phyloP scores from a whole-genome alignment of 768 basidiomycete genomes.

The Mycena galericulata region DNA sequence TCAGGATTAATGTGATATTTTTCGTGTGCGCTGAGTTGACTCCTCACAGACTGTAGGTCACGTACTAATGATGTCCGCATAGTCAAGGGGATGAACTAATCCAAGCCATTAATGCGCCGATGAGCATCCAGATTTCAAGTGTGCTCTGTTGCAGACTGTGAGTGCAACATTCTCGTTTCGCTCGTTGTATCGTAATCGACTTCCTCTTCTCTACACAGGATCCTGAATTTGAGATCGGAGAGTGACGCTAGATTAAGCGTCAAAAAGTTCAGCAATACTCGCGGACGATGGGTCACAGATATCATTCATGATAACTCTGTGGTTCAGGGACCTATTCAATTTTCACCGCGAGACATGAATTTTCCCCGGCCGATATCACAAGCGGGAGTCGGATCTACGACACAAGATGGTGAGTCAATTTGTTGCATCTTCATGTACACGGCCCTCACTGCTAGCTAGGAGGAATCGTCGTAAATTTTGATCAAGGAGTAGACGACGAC shows the following conservation, averaged over 20 bases:
- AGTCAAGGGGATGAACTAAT: conserved; percentile 30
- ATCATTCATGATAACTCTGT: conserved; percentile 11
- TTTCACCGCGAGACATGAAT: background rate
- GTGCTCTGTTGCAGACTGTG: conserved; percentile 34
- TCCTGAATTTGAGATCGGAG: conserved; percentile 25
- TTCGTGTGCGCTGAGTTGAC: conserved; percentile 20
- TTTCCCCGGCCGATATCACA: background rate
- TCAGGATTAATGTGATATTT: conserved; percentile 33
- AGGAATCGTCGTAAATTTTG: conserved; percentile 22
- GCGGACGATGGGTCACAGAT: conserved; percentile 30
- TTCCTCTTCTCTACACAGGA: background rate
- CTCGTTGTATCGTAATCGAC: no score
- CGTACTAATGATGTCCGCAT: background rate
- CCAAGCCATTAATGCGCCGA: conserved; percentile 33
- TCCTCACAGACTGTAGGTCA: background rate
- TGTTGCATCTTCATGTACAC: no score
- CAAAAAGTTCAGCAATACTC: conserved; percentile 26
- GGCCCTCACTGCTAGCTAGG: no score
- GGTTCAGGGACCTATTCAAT: background rate
- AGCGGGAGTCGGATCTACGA: background rate
- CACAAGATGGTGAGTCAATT: background rate
- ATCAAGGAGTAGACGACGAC: background rate
- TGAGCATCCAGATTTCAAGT: conserved; percentile 35
- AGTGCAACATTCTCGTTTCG: background rate
- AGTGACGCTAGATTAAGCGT: background rate